Percentiles rank a stretch among this genome's conserved stretches.
Conservation (phyloP, 2,329 filamentous ascomycete genomes). For the Cladosporium colombiae region DNA sequence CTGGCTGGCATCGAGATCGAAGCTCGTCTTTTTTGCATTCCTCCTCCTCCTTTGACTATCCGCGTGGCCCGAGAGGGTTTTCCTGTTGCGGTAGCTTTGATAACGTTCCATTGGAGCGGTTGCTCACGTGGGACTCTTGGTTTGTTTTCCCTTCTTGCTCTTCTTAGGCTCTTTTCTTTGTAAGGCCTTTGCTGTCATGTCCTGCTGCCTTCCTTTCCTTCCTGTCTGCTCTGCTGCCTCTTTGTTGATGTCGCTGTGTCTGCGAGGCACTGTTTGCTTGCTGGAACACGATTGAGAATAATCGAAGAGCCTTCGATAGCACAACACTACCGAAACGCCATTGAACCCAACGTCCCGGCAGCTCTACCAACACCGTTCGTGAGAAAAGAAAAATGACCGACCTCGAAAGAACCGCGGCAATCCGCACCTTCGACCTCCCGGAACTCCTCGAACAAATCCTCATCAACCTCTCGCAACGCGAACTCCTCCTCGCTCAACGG, state of each 20-base stretch:
- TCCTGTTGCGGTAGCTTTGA: conserved; percentile 8
- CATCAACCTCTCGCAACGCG: conserved; percentile 33
- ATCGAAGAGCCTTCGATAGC: neutral
- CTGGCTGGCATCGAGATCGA: neutral
- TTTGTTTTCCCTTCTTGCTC: neutral
- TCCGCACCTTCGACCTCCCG: conserved; percentile 33
- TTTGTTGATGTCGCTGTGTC: neutral
- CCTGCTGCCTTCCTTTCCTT: neutral
- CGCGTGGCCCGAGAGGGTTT: conserved; percentile 8
- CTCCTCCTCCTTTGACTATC: neutral
- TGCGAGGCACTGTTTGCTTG: neutral
- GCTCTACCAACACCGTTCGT: neutral
- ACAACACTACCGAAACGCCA: neutral
- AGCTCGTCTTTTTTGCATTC: neutral
- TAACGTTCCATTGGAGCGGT: conserved; percentile 11
- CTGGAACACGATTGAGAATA: neutral
- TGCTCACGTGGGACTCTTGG: neutral
- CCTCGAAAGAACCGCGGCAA: neutral
- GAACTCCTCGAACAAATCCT: conserved; percentile 44
- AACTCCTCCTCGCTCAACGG: conserved; percentile 39
- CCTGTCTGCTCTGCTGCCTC: neutral
- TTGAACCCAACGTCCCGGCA: neutral
- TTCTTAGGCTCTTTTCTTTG: neutral
- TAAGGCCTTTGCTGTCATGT: neutral
- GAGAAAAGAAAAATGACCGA: conserved; percentile 1